These are phyloP conservation scores for Quercus robur DNA, from an alignment of 306 rosid genomes.

Conservation along the genomic window DNA sequence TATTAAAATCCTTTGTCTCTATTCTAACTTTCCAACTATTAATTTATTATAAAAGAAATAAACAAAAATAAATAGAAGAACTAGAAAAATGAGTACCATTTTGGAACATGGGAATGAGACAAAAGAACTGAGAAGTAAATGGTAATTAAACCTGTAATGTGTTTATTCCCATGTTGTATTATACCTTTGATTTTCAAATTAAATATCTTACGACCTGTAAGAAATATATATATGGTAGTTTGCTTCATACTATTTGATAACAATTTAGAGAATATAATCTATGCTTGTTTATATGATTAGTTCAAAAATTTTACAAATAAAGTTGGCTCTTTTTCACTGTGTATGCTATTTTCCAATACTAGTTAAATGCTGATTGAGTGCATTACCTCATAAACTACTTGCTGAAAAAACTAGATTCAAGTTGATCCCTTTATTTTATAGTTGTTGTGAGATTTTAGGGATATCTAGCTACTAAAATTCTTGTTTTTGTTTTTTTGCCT, in stretches of 20 bases:
- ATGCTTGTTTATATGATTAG: background rate
- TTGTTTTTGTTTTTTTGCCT: too few relatives aligned
- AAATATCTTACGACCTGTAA: background rate
- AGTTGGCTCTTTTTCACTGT: background rate
- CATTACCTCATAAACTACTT: background rate
- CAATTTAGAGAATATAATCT: background rate
- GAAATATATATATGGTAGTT: background rate
- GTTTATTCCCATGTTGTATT: background rate
- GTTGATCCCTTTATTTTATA: too few relatives aligned
- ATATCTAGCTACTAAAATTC: too few relatives aligned
- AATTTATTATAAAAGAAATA: too few relatives aligned
- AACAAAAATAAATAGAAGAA: too few relatives aligned
- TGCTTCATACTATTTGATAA: background rate
- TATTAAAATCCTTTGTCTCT: too few relatives aligned
- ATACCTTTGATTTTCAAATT: background rate
- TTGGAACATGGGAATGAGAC: too few relatives aligned
- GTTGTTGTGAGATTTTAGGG: too few relatives aligned
- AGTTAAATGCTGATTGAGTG: background rate
- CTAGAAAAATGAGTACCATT: too few relatives aligned
- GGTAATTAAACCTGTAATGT: too few relatives aligned
- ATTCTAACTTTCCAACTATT: too few relatives aligned
- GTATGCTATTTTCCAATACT: background rate
- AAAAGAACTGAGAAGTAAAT: too few relatives aligned
- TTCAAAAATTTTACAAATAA: background rate
- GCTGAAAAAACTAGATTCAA: background rate